Base-by-base conservation (phyloP, 2,329 filamentous ascomycete genomes). In the Aspergillus japonicus region DNA sequence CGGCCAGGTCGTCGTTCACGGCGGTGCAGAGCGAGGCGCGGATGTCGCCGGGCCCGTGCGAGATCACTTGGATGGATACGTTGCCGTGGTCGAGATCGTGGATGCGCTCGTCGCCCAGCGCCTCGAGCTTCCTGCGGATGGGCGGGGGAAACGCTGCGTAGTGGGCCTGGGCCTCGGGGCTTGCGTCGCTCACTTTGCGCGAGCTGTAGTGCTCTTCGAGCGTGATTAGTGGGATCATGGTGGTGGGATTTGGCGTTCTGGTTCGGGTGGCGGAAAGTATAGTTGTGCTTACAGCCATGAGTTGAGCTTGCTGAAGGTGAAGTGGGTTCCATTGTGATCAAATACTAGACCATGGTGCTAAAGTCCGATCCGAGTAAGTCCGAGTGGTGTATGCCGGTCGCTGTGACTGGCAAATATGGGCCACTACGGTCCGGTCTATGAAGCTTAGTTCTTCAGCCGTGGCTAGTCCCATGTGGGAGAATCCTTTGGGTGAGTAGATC, bases 1-100 rank as follows among this genome's bases (percentile, higher is more conserved):
- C 23, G 2, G 67, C 61, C 11, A 78, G 69, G 23, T 74, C 68
- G 49, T 77, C 66, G 61, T 79, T 79, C 51, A 64, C 66, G 26
- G 52, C 59, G 6, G 47, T 21, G 50, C 65, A 67, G 48, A 62
- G 12, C 1, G 56, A 2, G 4, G 60, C 47, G 8, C 58, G 42
- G 19, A 60, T n/a, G 51, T 54, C 51, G 16, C 62, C 65, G 5
- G 63, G 65, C 1, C 64, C 62, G 35, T 66, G 65, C 11, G 63
- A 66, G 47, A 66, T 49, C 24, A 61, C 47, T 31, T 61, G 59
- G 5, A 54, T 16, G 2, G 50, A 54, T 2, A 61, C 51, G 14
- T 58, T 54, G 2, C 59, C 59, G 11, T 47, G 35, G 48, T 61
- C 51, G n/a, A 61, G 50, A 14, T 61, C 56, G 5, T 23, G 39